Conservation (phyloP, 2,329 filamentous ascomycete genomes). For the Scopulariopsis brevicaulis region DNA sequence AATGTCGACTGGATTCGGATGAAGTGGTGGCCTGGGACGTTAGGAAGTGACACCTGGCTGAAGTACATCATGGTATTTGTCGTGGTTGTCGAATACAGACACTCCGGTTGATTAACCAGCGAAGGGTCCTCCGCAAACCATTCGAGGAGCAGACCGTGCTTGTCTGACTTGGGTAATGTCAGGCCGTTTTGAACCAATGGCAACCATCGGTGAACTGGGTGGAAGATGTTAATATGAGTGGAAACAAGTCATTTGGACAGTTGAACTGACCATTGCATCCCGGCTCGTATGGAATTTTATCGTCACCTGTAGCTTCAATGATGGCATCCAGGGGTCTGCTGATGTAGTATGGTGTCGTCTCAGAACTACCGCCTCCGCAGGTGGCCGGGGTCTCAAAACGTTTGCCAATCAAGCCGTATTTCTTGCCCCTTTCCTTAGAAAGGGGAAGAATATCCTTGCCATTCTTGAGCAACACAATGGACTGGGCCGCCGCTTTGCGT, state of each 20-base stretch:
- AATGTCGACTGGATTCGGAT: slow-evolving; percentile 50
- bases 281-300: too few species aligned
- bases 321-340: too few species aligned
- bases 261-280: too few species aligned
- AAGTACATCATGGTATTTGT: slow-evolving; percentile 27
- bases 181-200: too few species aligned
- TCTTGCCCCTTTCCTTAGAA: slow-evolving; percentile 39
- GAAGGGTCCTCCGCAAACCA: slow-evolving; percentile 39
- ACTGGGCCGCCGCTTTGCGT: slow-evolving; percentile 54
- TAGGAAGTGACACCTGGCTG: too few species aligned
- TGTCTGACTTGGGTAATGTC: too few species aligned
- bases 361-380: background rate
- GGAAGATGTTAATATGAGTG: too few species aligned
- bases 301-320: too few species aligned
- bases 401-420: slow-evolving; percentile 7
- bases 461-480: slow-evolving; percentile 66
- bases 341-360: too few species aligned
- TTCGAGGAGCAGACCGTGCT: slow-evolving; percentile 6
- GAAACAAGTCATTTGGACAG: too few species aligned
- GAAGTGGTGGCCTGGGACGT: slow-evolving; percentile 33
- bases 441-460: slow-evolving; percentile 51
- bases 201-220: too few species aligned
- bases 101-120: slow-evolving; percentile 33
- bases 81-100: slow-evolving; percentile 35
- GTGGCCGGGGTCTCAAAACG: background rate